These are phyloP conservation scores for Boletus tomentosulus DNA, from an alignment of 768 basidiomycete species.

Conservation along the genomic window DNA sequence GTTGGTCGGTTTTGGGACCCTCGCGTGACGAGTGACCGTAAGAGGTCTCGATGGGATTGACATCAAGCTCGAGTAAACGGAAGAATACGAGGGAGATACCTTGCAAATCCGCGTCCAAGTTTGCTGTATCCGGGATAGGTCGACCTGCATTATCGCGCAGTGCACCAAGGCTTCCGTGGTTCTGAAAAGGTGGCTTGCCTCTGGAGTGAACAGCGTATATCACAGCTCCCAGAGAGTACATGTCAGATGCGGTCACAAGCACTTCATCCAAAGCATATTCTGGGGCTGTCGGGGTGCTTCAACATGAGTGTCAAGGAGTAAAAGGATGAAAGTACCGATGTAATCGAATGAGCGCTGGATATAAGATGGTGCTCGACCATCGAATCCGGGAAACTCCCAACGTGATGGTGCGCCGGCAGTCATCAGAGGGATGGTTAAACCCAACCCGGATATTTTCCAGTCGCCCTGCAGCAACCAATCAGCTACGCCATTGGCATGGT, in stretches of 20 bases:
- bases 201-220: conserved; percentile 91
- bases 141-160: conserved; percentile 69
- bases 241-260: conserved; percentile 82
- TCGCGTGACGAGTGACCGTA: conserved; percentile 78
- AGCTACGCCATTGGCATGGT: not conserved
- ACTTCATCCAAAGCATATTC: conserved; percentile 93
- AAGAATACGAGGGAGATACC: conserved; percentile 35
- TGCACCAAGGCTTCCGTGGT: conserved; percentile 67
- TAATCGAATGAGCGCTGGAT: conserved; percentile 94
- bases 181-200: conserved; percentile 82
- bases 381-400: conserved; percentile 91
- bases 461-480: conserved; percentile 66
- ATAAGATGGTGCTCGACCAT: conserved; percentile 72
- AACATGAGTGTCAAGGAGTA: not conserved
- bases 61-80: conserved; percentile 8
- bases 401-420: conserved; percentile 64
- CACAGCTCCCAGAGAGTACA: conserved; percentile 89
- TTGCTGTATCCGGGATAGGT: conserved; percentile 56
- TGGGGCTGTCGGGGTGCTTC: conserved; percentile 55
- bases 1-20: conserved; percentile 69
- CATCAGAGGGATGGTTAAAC: conserved; percentile 75
- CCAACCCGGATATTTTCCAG: conserved; percentile 94
- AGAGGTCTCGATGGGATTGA: conserved; percentile 49
- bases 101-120: conserved; percentile 69
- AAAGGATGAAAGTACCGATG: conserved; percentile 54